Base-by-base conservation (phyloP, 75 land plant species). In the Chamaecyparis obtusa region DNA sequence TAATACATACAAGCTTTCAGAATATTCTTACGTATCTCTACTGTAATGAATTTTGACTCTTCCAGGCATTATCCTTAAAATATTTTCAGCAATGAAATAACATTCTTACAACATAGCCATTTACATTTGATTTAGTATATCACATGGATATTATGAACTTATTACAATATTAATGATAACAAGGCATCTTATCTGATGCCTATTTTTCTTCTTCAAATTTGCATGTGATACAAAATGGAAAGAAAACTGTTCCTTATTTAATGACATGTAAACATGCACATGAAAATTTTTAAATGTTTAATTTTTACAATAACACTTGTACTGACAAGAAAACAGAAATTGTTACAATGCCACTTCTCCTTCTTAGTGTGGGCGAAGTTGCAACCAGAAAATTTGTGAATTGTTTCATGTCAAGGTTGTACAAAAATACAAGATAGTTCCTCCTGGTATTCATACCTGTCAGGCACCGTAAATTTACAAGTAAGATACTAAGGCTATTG, bases 401-500 rank as follows among this genome's bases (percentile, higher is more conserved):
- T 15, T 14, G 13, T 32, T 30, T 30, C 33, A 74, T 74, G 76
- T 74, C 36, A 33, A 74, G 36, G 33, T 74, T 74, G 32, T 33
- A 74, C 15, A 74, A 74, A 74, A 74, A 74, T 74, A 74, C 76
- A 74, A 74, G 36, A 74, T 74, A 32, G 76, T 33, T 74, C 76
- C 16, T 30, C 76, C 36, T 74, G n/a, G 16, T 33, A 33, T 74
- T 8, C 76, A 14, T 74, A 74, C 76, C 36, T 74, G 76, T 74
- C 36, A 74, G 16, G n/a, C 76, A 71, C 33, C 33, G 33, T 33
- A 74, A 74, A 33, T 3, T 33, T 33, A 74, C 76, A 74, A 74
- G 76, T 32, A 74, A 10, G 36, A 74, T 33, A 24, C 16, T 74
- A 32, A 2, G 27, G 76, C 7, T 32, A 7, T 32, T 74, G 36